Percentiles rank a stretch among this genome's conserved stretches.
phyloP scores from a whole-genome alignment of 768 basidiomycete genomes.

The Russula dissimulans region DNA sequence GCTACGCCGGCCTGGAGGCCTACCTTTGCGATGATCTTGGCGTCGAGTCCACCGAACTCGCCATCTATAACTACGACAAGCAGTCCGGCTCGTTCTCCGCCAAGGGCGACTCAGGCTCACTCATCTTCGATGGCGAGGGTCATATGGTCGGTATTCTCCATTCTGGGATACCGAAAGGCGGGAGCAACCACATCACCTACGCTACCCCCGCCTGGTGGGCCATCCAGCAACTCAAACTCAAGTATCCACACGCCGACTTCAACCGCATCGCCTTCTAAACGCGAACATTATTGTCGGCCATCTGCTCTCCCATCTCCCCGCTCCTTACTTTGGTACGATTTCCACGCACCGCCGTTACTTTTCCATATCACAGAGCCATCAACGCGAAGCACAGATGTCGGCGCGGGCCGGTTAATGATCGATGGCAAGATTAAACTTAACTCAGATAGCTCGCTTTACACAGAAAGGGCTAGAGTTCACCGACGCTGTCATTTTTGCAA shows the following conservation, averaged over 20 bases:
- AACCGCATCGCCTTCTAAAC: not conserved
- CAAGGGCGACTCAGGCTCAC: not conserved
- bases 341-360: not conserved
- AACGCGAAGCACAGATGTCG: conserved; percentile 27
- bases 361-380: not conserved
- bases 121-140: not conserved
- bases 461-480: conserved; percentile 33
- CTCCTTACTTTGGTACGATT: conserved; percentile 47
- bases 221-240: not conserved
- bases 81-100: not conserved
- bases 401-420: conserved; percentile 34
- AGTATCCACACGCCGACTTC: not conserved
- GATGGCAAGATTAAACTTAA: conserved; percentile 42
- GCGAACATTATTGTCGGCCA: no score
- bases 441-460: conserved; percentile 35
- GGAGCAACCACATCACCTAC: not conserved
- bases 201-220: not conserved
- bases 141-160: not conserved
- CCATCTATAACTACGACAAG: not conserved
- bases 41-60: not conserved
- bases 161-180: not conserved
- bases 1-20: not conserved
- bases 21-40: not conserved
- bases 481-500: conserved; percentile 40
- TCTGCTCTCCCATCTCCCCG: no score